Evolutionary conservation across 805 yeast species (phyloP).

Genomic region (Priceomyces fermenticarens): DNA sequence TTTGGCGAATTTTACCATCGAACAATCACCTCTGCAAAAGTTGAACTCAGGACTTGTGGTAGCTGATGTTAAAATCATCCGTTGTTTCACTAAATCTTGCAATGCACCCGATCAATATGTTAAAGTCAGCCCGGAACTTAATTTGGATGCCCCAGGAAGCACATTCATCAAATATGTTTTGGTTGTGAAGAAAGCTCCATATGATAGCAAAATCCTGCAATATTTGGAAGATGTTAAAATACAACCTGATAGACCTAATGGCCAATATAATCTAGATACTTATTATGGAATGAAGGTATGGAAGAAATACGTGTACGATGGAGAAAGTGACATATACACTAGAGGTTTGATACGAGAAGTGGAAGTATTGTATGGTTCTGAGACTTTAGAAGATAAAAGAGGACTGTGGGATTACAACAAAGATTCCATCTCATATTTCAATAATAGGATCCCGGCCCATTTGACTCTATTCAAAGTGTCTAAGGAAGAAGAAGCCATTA

Average conservation of each 20-base stretch:
- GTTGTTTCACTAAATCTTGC: constrained; percentile 4
- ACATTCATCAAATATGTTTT: constrained; percentile 1
- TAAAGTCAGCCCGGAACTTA: constrained; percentile 2
- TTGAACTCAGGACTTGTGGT: constrained; percentile 1
- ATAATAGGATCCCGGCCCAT: constrained; percentile 12
- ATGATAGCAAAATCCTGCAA: not conserved
- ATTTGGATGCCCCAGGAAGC: not conserved
- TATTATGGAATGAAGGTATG: constrained; percentile 5
- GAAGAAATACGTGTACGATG: constrained; percentile 5
- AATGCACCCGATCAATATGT: constrained; percentile 3
- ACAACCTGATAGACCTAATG: constrained; percentile 4
- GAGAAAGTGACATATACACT: constrained; percentile 4
- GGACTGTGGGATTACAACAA: constrained; percentile 19
- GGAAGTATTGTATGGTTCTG: constrained; percentile 24
- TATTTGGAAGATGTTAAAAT: constrained; percentile 4
- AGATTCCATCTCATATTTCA: constrained; percentile 13
- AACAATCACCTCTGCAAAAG: not conserved
- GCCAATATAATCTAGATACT: not conserved
- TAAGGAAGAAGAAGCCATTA: constrained; percentile 8
- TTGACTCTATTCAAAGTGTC: constrained; percentile 20
- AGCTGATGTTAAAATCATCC: constrained; percentile 3
- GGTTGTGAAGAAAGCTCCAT: constrained; percentile 3
- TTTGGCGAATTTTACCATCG: not conserved
- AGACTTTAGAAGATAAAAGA: constrained; percentile 26
- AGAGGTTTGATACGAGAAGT: constrained; percentile 19